Evolutionary conservation across 2,329 filamentous ascomycete species (phyloP), one percentile per base, ranked within the genome.

Genomic region (Aspergillus sp.): DNA sequence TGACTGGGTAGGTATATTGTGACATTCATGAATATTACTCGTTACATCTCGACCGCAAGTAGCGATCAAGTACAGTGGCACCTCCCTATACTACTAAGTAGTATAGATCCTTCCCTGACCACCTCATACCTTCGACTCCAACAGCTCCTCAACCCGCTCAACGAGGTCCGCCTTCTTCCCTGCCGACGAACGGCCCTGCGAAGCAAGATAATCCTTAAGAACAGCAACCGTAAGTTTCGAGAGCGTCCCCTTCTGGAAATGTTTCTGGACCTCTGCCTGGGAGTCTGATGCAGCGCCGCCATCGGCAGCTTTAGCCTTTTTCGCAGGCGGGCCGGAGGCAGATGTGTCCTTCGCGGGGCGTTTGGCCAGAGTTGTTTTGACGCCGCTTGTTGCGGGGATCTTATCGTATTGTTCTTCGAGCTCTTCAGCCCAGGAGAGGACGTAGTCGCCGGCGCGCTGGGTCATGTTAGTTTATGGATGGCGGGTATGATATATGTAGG

Each of bases 341-440:
- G 66, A 66, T 19, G 64, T 69, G 57, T 69, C 64, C 63, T 72
- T 74, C 1, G 70, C 68, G 19, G 70, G 69, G 34, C 86, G 77
- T 69, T 87, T 87, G 22, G 77, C 76, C 23, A 82, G 79, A 0
- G 79, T 79, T 3, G 79, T 76, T 19, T 80, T 77, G 7, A 82
- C 74, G 11, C 77, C 76, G 13, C 38, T 56, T 22, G 11, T 30
- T 8, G 74, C 70, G 25, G 78, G 72, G 70, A 82, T 80, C 34
- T 77, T 72, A 11, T 77, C 75, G 66, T 81, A 83, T 60, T 88
- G 86, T 8, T 84, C 78, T 31, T 90, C 85, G 6, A 97, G 82
- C 11, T 85, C 83, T 41, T 86, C 81, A 4, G 91, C 89, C 89
- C 93, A 97, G 38, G 91, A 88, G 50, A 89, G 82, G 9, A 97